A percentile compares a stretch with the other conserved stretches of the same genome.
These are phyloP conservation scores for Miamiensis avidus DNA, from an alignment of 169 alveolate species.

Conservation along the genomic window DNA sequence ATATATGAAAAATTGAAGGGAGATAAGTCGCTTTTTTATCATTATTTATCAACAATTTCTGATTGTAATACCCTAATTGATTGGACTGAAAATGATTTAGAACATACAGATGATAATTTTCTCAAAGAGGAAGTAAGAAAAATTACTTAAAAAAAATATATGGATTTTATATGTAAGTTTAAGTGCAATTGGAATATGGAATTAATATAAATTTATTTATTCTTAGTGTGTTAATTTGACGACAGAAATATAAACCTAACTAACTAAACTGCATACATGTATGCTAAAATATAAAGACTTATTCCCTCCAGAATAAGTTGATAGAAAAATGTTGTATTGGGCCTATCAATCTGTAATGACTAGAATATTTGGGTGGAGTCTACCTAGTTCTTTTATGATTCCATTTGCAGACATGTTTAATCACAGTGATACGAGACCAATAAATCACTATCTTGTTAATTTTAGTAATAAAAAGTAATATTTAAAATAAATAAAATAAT, in stretches of 20 bases:
- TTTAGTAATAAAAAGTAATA: background rate
- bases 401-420: background rate
- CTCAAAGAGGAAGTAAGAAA: background rate
- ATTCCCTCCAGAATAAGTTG: background rate
- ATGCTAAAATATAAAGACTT: background rate
- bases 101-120: background rate
- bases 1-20: background rate
- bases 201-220: too few relatives aligned
- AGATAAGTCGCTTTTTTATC: background rate
- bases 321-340: background rate
- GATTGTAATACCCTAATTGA: background rate
- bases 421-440: background rate
- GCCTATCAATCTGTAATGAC: background rate
- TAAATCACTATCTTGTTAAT: background rate
- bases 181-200: background rate
- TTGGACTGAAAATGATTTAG: background rate
- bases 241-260: background rate
- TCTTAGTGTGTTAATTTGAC: background rate
- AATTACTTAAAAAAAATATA: too few relatives aligned
- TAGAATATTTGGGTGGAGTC: background rate
- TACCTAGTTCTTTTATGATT: background rate
- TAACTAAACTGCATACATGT: background rate
- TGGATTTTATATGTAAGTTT: too few relatives aligned
- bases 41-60: background rate
- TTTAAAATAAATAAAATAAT: too few relatives aligned